phyloP scores from a whole-genome alignment of 2,329 filamentous ascomycete genomes.

The Alternaria sp. region DNA sequence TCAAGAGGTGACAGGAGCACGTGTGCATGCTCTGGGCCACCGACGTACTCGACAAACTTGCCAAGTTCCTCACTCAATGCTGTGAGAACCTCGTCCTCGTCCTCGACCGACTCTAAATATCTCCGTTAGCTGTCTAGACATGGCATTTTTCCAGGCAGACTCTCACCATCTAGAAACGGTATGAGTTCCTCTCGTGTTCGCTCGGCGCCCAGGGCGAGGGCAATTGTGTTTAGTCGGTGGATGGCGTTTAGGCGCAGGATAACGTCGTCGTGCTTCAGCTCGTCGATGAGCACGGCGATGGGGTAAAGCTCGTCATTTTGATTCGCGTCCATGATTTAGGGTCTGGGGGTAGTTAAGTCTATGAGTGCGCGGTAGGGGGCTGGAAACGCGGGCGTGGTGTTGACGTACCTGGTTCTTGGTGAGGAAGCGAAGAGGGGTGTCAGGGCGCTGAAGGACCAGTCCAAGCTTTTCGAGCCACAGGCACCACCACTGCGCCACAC shows the following conservation, averaged over 20 bases:
- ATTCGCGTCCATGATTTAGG: slow-evolving; percentile 79
- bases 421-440: slow-evolving; percentile 40
- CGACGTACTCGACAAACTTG: slow-evolving; percentile 96
- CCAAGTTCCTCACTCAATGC: slow-evolving; percentile 97
- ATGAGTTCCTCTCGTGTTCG: slow-evolving; percentile 98
- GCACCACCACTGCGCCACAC: slow-evolving; percentile 9
- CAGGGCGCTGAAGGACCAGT: slow-evolving; percentile 26
- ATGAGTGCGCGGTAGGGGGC: slow-evolving; percentile 34
- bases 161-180: slow-evolving; percentile 96
- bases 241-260: slow-evolving; percentile 97
- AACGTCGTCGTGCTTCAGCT: slow-evolving; percentile 99
- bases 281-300: slow-evolving; percentile 99
- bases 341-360: slow-evolving; percentile 38
- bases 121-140: slow-evolving; percentile 42
- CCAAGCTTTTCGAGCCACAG: slow-evolving; percentile 24
- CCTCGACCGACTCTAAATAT: slow-evolving; percentile 89
- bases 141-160: slow-evolving; percentile 13
- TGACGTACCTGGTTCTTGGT: slow-evolving; percentile 49
- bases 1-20: slow-evolving; percentile 96
- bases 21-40: slow-evolving; percentile 90
- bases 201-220: slow-evolving; percentile 92
- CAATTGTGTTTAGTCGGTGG: slow-evolving; percentile 96
- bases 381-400: slow-evolving; percentile 38
- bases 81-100: slow-evolving; percentile 97
- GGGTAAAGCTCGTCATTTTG: slow-evolving; percentile 99